Conservation (phyloP, 176 grass and related monocot genomes). For the Zea luxurians region DNA sequence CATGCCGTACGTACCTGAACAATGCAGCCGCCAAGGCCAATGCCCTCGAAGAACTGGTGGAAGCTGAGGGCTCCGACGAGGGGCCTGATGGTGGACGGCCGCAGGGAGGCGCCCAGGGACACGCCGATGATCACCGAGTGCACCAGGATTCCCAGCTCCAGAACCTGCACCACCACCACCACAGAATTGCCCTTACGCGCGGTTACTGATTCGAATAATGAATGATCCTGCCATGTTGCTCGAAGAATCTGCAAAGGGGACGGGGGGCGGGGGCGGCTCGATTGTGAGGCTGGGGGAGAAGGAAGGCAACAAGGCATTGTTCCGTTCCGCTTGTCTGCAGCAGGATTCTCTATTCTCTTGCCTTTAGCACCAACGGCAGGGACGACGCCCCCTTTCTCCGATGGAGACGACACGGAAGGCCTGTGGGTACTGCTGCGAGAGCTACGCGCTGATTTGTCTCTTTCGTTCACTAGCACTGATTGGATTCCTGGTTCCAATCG, state of each 20-base stretch:
- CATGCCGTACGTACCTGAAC: slow-evolving; percentile 57
- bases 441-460: neutral
- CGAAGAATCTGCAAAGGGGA: slow-evolving; percentile 24
- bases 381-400: neutral
- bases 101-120: slow-evolving; percentile 62
- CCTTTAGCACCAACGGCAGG: neutral
- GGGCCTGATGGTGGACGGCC: slow-evolving; percentile 70
- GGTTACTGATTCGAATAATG: neutral
- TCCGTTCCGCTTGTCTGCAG: slow-evolving; percentile 33
- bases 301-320: neutral
- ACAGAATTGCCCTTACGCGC: neutral
- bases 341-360: slow-evolving; percentile 25
- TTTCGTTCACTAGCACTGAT: neutral
- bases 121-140: slow-evolving; percentile 91
- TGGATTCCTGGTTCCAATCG: neutral
- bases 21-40: slow-evolving; percentile 85
- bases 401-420: neutral
- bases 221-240: slow-evolving; percentile 7
- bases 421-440: neutral
- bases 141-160: slow-evolving; percentile 89
- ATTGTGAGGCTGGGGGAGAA: slow-evolving; percentile 13
- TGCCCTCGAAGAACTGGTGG: slow-evolving; percentile 92
- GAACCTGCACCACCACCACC: slow-evolving; percentile 47
- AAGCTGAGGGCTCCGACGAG: slow-evolving; percentile 81
- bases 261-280: neutral